A percentile compares a stretch with the other conserved stretches of the same genome.
Evolutionary conservation across 164 flowering plant species (phyloP).

Genomic region (Chloranthus sessilifolius): DNA sequence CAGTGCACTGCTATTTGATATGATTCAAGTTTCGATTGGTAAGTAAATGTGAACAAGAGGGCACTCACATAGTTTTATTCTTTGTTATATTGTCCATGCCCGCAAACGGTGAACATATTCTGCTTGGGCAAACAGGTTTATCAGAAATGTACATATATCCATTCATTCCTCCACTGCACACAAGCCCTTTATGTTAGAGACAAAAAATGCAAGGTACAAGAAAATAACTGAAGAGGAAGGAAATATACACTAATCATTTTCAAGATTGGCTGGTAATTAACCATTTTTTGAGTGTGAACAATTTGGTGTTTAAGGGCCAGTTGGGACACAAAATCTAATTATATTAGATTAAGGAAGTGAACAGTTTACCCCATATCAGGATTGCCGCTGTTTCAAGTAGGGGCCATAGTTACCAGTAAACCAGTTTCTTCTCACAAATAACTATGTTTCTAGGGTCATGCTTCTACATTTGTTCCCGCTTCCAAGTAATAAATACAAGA

Average conservation of each 20-base stretch:
- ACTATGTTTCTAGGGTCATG: too few relatives aligned
- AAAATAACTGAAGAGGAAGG: neutral
- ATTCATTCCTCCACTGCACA: constrained; percentile 51
- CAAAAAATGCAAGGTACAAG: neutral
- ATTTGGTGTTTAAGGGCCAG: neutral
- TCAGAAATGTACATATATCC: constrained; percentile 36
- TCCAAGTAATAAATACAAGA: too few relatives aligned
- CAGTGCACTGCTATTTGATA: neutral
- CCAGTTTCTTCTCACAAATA: too few relatives aligned
- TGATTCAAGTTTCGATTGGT: neutral
- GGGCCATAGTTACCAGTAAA: too few relatives aligned
- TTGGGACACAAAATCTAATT: too few relatives aligned
- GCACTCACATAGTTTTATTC: constrained; percentile 39
- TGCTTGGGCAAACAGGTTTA: constrained; percentile 23
- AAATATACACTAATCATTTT: too few relatives aligned
- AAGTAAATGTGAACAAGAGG: neutral
- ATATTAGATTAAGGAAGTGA: too few relatives aligned
- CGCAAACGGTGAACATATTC: constrained; percentile 32
- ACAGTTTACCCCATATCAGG: too few relatives aligned
- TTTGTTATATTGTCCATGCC: constrained; percentile 25
- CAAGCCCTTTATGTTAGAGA: neutral
- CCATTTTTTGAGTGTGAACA: too few relatives aligned
- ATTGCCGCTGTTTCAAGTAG: too few relatives aligned
- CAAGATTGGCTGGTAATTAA: too few relatives aligned
- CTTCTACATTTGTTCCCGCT: too few relatives aligned